Base-by-base conservation (phyloP, 495 filamentous ascomycete genomes). In the Friedmanniomyces simplex region DNA sequence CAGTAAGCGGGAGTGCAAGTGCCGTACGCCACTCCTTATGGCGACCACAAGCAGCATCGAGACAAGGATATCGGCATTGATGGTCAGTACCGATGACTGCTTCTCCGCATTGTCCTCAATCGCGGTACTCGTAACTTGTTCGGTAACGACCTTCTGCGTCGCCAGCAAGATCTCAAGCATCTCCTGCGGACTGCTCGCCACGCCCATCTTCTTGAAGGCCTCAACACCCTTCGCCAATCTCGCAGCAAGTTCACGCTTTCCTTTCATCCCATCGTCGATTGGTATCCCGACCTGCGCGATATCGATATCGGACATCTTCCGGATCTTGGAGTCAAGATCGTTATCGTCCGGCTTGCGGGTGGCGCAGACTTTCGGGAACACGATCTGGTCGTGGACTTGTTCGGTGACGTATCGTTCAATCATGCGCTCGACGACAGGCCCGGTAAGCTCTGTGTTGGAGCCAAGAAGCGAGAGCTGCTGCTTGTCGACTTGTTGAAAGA, bases 341-440 rank as follows among this genome's bases (percentile, higher is more conserved):
- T 82, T 75, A 69, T 99, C 94, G 51, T 96, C 90, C 1, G 79
- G 73, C 30, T 83, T 80, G 56, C 86, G 84, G 57, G 91, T 84
- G 7, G 81, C 78, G 65, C 86, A 89, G 14, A 99, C 72, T 48
- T 86, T 77, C 14, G 91, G 90, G 62, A 89, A 91, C 24, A 96
- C 80, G 22, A 91, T 75, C 13, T 86, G 76, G 66, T 93, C 86
- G 60, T 99, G 91, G 13, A 96, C 82, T 69, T 97, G 91, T 65
- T 97, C 94, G 1, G 87, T 82, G 30, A 97, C 83, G 72, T 97
- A 97, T 14, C 89, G 85, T 71, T 99, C 94, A 62, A 99, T 95
- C 56, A 96, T 78, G 28, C 87, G 82, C 69, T 99, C 94, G 11
- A 97, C 91, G 21, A 90, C 69, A 14, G 89, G 88, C 0, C 93